phyloP scores from a whole-genome alignment of 2,329 filamentous ascomycete species.

The Metarhizium anisopliae region DNA sequence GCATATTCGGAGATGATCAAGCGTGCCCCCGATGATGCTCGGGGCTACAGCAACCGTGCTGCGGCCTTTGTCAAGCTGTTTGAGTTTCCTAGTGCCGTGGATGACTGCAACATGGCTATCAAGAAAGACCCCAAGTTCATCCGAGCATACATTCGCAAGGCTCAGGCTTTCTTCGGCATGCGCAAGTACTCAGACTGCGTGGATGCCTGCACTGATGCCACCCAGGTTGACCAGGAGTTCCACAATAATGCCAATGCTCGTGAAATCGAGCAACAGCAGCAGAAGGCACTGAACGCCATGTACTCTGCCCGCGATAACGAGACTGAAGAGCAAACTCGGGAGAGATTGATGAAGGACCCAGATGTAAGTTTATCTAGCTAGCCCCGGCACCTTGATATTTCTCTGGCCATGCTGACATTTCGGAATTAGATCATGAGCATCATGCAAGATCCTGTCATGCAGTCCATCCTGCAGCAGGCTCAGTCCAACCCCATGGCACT shows the following conservation, averaged over 20 bases:
- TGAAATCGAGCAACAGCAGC: conserved; percentile 89
- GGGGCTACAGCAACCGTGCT: conserved; percentile 94
- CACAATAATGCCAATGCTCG: conserved; percentile 68
- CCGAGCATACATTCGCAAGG: conserved; percentile 92
- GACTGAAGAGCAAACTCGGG: conserved; percentile 90
- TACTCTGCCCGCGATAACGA: conserved; percentile 87
- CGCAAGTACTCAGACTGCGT: conserved; percentile 94
- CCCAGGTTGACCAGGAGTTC: conserved; percentile 61
- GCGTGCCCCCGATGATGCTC: conserved; percentile 82
- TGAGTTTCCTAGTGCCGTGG: conserved; percentile 85
- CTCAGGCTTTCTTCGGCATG: conserved; percentile 93
- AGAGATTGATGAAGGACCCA: conserved; percentile 81
- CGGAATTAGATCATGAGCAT: conserved; percentile 65
- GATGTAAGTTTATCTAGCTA: conserved; percentile 52
- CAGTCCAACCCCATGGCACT: conserved; percentile 87
- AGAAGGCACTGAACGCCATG: conserved; percentile 87
- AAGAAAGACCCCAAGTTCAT: conserved; percentile 88
- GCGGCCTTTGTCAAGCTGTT: conserved; percentile 96
- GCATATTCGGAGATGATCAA: conserved; percentile 97
- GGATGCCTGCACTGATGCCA: conserved; percentile 78
- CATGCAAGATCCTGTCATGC: conserved; percentile 95
- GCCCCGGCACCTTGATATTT: background rate
- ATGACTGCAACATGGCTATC: conserved; percentile 87
- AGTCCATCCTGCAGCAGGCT: conserved; percentile 92
- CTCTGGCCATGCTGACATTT: background rate